A percentile compares a stretch with the other conserved stretches of the same genome.
These are phyloP conservation scores for Ceraceosorus bombacis DNA, from an alignment of 1,284 basidiomycete genomes.

Conservation along the genomic window DNA sequence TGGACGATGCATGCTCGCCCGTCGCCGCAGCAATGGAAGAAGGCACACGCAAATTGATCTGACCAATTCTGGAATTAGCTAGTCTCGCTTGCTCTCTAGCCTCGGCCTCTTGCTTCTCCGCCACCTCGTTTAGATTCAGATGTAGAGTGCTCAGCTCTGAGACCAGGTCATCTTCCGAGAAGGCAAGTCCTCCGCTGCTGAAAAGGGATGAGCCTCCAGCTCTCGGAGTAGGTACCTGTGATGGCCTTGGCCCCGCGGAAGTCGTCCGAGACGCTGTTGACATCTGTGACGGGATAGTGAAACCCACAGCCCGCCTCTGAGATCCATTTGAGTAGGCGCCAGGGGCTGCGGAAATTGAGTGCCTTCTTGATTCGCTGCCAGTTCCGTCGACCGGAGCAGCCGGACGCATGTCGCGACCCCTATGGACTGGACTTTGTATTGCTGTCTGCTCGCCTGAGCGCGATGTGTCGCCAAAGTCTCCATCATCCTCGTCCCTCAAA, in stretches of 20 bases:
- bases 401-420: background rate
- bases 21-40: conserved; percentile 14
- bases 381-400: background rate
- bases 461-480: conserved; percentile 1
- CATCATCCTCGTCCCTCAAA: conserved; percentile 8
- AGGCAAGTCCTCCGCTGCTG: conserved; percentile 21
- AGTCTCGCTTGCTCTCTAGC: background rate
- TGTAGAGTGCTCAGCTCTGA: conserved; percentile 20
- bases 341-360: conserved; percentile 23
- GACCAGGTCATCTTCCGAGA: conserved; percentile 33
- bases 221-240: conserved; percentile 12
- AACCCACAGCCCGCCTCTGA: conserved; percentile 33
- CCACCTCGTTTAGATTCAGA: conserved; percentile 12
- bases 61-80: no score
- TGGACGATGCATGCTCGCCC: conserved; percentile 25
- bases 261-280: background rate
- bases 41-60: conserved; percentile 14
- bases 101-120: conserved; percentile 9
- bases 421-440: conserved; percentile 6
- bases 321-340: conserved; percentile 13
- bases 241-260: background rate
- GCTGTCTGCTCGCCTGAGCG: conserved; percentile 2
- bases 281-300: conserved; percentile 15
- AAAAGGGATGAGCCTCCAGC: conserved; percentile 20
- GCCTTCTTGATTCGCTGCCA: conserved; percentile 31